Conservation (phyloP, 2,329 filamentous ascomycete species). For the Xylariales sp. region DNA sequence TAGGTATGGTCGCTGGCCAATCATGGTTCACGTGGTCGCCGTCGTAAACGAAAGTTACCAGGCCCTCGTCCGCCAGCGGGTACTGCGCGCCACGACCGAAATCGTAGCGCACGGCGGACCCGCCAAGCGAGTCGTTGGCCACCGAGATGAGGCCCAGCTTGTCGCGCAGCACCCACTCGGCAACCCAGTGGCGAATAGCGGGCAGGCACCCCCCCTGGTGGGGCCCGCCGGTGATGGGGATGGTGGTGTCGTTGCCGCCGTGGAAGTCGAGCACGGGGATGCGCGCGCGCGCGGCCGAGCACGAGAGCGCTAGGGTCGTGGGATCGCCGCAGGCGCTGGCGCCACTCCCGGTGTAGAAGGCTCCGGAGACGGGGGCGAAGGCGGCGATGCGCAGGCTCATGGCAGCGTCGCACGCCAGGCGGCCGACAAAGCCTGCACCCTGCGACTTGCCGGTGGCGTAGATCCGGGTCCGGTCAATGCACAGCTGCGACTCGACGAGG, state of each 20-base stretch:
- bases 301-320: conserved; percentile 28
- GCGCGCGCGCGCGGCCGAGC: conserved; percentile 25
- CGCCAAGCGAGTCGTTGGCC: conserved; percentile 10
- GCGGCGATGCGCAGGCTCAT: conserved; percentile 18
- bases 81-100: conserved; percentile 11
- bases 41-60: conserved; percentile 20
- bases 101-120: conserved; percentile 8
- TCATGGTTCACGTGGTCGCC: conserved; percentile 21
- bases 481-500: conserved; percentile 16
- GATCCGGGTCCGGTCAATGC: conserved; percentile 19
- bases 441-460: conserved; percentile 24
- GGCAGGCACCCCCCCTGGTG: conserved; percentile 38
- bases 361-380: conserved; percentile 21
- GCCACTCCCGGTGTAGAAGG: conserved; percentile 20
- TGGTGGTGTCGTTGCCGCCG: conserved; percentile 41
- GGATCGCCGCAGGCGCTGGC: conserved; percentile 20
- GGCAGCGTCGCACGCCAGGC: conserved; percentile 18
- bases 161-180: conserved; percentile 31
- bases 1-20: conserved; percentile 18
- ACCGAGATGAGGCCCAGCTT: conserved; percentile 8
- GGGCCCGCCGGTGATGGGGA: conserved; percentile 38
- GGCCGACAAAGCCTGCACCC: conserved; percentile 19
- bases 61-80: conserved; percentile 6
- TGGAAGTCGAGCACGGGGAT: conserved; percentile 47
- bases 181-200: conserved; percentile 33